Evolutionary conservation across 1,284 basidiomycete species (phyloP).

Genomic region (Ceratobasidium sp.): DNA sequence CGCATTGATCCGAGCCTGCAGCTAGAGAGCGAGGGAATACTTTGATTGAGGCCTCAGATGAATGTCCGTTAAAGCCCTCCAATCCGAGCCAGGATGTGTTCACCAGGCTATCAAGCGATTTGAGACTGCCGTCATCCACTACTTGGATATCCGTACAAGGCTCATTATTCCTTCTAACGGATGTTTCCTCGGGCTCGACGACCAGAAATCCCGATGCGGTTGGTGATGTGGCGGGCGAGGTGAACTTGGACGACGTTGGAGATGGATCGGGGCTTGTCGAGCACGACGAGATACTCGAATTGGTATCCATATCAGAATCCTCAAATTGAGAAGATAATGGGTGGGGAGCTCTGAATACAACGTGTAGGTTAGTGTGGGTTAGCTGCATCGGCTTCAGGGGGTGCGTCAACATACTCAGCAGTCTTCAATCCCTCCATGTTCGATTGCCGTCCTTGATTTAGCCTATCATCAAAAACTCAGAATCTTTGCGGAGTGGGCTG

Average conservation of each 20-base stretch:
- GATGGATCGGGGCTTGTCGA: conserved; percentile 10
- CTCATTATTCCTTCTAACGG: not conserved
- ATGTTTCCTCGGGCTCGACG: not conserved
- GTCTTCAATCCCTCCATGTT: not conserved
- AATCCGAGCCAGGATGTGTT: not conserved
- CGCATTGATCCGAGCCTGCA: not conserved
- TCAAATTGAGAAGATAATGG: not conserved
- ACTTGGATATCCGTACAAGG: no score
- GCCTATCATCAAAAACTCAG: not conserved
- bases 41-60: not conserved
- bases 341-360: not conserved
- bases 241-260: conserved; percentile 11
- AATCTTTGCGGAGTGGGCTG: no score
- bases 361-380: not conserved
- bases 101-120: not conserved
- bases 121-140: no score
- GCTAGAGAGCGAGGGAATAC: not conserved
- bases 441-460: not conserved
- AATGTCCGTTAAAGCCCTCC: not conserved
- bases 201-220: not conserved
- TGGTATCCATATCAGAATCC: not conserved
- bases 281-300: not conserved
- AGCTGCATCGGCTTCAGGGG: not conserved
- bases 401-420: not conserved
- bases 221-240: conserved; percentile 10